A percentile compares a stretch with the other conserved stretches of the same genome.
These are phyloP conservation scores for Trichomonascus vanleenenianus DNA, from an alignment of 805 yeast genomes.

Conservation along the genomic window DNA sequence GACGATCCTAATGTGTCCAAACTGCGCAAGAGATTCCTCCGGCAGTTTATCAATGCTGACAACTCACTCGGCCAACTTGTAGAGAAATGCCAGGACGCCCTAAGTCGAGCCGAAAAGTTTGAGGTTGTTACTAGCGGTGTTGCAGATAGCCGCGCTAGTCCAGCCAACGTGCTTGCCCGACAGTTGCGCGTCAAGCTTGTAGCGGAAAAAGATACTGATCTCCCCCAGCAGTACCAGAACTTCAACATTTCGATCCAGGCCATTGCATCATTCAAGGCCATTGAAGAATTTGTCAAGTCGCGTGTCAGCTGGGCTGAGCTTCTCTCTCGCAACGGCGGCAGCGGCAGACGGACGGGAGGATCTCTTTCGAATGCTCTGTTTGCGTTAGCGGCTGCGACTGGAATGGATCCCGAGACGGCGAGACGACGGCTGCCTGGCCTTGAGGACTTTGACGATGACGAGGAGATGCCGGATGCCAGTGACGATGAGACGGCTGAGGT, in stretches of 20 bases:
- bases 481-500: conserved; percentile 2
- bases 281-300: conserved; percentile 34
- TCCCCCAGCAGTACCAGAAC: conserved; percentile 19
- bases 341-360: too few relatives aligned
- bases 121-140: conserved; percentile 48
- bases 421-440: too few relatives aligned
- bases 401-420: too few relatives aligned
- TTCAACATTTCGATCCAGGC: conserved; percentile 42
- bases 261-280: conserved; percentile 40
- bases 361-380: too few relatives aligned
- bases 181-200: conserved; percentile 56
- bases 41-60: conserved; percentile 29
- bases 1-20: conserved; percentile 24
- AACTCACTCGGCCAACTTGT: conserved; percentile 36
- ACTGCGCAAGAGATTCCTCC: conserved; percentile 36
- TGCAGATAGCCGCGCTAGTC: conserved; percentile 11
- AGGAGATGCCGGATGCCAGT: conserved; percentile 14
- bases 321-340: too few relatives aligned
- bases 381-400: too few relatives aligned
- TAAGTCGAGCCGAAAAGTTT: conserved; percentile 68
- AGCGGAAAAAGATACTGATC: conserved; percentile 18
- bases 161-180: conserved; percentile 43
- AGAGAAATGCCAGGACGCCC: conserved; percentile 58
- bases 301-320: too few relatives aligned
- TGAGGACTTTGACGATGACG: conserved; percentile 11